Base-by-base conservation (phyloP, 345 rosid species). In the Anacardium occidentale region DNA sequence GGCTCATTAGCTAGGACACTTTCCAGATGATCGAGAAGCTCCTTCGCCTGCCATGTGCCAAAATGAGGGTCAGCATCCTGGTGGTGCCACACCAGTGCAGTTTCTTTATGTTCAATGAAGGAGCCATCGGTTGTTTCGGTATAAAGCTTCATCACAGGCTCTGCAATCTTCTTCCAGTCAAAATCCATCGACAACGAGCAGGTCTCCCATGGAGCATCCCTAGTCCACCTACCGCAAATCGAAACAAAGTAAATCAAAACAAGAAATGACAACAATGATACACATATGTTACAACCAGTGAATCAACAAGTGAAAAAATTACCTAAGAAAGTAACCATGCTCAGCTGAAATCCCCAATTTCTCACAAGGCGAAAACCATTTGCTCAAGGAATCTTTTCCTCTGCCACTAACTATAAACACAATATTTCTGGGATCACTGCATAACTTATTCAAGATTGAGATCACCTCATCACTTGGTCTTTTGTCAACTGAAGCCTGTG, bases 341-440 rank as follows among this genome's bases (percentile, higher is more conserved):
- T 92, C 98, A 26, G 98, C 96, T 25, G 98, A 85, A 76, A 92
- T 77, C 4, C 98, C 98, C 62, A 92, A 74, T 53, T 76, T 84
- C 53, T 82, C 86, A 68, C 91, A 87, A 37, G 85, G 85, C 68
- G 79, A 79, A 72, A 92, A 90, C 98, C 98, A 92, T 57, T 79
- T 76, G 81, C 91, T 77, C 10, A 92, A 76, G 66, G 92, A 75
- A 66, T 85, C 90, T 81, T 84, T 86, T 45, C 89, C 96, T 82
- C 98, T 85, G 55, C 98, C 98, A 70, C 98, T 92, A 25, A 90
- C 96, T 2, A 90, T 81, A 74, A 92, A 92, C 62, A 92, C 92
- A 12, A 78, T 63, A 71, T 92, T 92, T 24, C 77, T 81, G 40
- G 98, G 88, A 77, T 92, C 98, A n/a, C 77, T 81, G 55, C 90